These are phyloP conservation scores for Lasiodiplodia hormozganensis DNA, from an alignment of 2,329 filamentous ascomycete species.

Conservation along the genomic window DNA sequence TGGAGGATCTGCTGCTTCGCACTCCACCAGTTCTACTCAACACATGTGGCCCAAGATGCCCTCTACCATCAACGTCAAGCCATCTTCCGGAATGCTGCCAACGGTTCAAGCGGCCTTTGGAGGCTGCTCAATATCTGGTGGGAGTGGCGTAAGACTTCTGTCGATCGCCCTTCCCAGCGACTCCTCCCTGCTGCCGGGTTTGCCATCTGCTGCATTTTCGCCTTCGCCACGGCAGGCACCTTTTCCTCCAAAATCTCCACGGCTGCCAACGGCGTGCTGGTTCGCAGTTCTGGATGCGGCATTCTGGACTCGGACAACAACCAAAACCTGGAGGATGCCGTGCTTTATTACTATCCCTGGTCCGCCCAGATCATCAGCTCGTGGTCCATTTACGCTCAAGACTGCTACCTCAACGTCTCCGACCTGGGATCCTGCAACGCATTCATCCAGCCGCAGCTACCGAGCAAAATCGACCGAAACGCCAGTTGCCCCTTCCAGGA, in stretches of 20 bases:
- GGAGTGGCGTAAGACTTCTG: conserved; percentile 31
- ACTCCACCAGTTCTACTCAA: background rate
- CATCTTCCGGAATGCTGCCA: conserved; percentile 43
- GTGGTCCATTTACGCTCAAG: background rate
- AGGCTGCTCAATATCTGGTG: conserved; percentile 16
- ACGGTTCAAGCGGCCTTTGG: conserved; percentile 31
- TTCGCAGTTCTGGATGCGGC: background rate
- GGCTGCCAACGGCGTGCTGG: background rate
- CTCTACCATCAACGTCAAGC: conserved; percentile 43
- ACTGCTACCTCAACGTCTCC: background rate
- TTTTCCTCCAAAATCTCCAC: background rate
- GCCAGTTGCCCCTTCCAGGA: background rate
- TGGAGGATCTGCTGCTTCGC: background rate
- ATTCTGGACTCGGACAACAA: background rate
- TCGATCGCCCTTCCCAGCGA: conserved; percentile 32
- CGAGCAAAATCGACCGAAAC: background rate
- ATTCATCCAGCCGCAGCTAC: background rate
- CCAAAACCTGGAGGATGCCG: background rate
- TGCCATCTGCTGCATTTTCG: background rate
- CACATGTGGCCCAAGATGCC: conserved; percentile 35
- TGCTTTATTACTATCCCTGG: background rate
- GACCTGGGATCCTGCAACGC: background rate
- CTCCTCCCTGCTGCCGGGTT: background rate
- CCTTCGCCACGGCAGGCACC: background rate
- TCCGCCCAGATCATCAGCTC: background rate